Base-by-base conservation (phyloP, 2,329 filamentous ascomycete genomes). In the Fusarium marasasianum region DNA sequence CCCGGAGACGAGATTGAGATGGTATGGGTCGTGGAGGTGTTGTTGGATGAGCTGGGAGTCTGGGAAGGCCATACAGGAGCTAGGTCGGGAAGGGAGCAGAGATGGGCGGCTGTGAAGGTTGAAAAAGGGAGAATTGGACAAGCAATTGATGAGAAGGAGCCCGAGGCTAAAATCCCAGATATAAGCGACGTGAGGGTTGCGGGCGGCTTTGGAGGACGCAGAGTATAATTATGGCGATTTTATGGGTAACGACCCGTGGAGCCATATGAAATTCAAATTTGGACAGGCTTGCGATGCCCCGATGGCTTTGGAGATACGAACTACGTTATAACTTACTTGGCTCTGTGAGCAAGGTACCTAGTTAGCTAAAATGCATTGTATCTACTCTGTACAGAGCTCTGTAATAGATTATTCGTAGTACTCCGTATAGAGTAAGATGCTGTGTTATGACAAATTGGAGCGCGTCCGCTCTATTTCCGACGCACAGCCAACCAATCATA, bases 31-130 rank as follows among this genome's bases (percentile, higher is more conserved):
- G 81, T 89, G 2, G 88, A 90, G 81, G 86, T 88, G 31, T 75
- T 90, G 64, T 75, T 88, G 17, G 88, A 90, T 70, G 86, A 88
- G 72, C 64, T 84, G 35, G 87, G 87, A 5, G 75, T 85, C 35
- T 87, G 85, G 86, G 79, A 81, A 73, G 79, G 73, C 4, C 75
- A 48, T 26, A 82, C 81, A 66, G 81, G 80, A 7, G 54, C 33
- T 31, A 75, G 79, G 43, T 69, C 47, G 47, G 70, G 69, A n/a
- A 76, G 89, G 58, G 89, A 91, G 79, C 86, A 88, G 82, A 82
- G 85, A 47, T 91, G 89, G 89, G 84, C 81, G 1, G 83, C 84
- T 6, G 83, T 91, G 13, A 84, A 85, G 35, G 77, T 88, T 6
- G 78, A 77, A 15, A 79, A 79, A 6, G 81, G 82, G 12, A 80